Evolutionary conservation across 2,329 filamentous ascomycete genomes (phyloP), one percentile per base, ranked within the genome.

Genomic region (Hymenoscyphus linearis): DNA sequence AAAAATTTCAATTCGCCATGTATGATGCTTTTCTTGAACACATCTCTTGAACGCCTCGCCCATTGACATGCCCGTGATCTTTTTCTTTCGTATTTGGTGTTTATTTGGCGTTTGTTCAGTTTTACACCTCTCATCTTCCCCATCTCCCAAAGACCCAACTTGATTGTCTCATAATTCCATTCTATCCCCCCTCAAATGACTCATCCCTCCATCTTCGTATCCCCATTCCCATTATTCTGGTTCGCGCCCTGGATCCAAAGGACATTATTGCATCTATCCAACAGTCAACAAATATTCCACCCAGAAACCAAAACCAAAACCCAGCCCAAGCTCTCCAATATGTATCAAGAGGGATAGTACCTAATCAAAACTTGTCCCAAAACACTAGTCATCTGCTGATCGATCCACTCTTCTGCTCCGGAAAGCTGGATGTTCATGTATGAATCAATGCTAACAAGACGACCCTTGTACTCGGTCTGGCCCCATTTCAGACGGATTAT

Each of bases 381-480:
- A 55, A 85, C 85, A 61, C 92, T 93, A 37, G 89, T 91, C 74
- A 86, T 87, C 82, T 96, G 90, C 69, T 91, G 88, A 74, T 92
- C 86, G 72, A 96, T 90, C 77, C 88, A 97, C 77, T 99, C 95
- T 78, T 96, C 90, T 57, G 93, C 93, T 71, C 89, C 88, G 67
- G 87, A 86, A 66, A 99, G 84, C 79, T 98, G 92, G 66, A 99
- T 87, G 80, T 99, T 99, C 93, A 99, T 98, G 81, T 99, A 99
- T 74, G 90, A 92, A 79, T 99, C 95, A 73, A 96, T 90, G 71
- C 89, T 93, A 73, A 96, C 90, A 65, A 99, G 85, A 67, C 85
- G 85, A 74, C 95, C 95, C 76, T 93, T 96, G 84, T 99, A 99
- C 77, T 99, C 95, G 63, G 91, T 95, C 77, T 97, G 88, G 70